Evolutionary conservation across 371 early-diverging fungal species (phyloP), one percentile per base, ranked within the genome.

Genomic region (Lichtheimia corymbifera): DNA sequence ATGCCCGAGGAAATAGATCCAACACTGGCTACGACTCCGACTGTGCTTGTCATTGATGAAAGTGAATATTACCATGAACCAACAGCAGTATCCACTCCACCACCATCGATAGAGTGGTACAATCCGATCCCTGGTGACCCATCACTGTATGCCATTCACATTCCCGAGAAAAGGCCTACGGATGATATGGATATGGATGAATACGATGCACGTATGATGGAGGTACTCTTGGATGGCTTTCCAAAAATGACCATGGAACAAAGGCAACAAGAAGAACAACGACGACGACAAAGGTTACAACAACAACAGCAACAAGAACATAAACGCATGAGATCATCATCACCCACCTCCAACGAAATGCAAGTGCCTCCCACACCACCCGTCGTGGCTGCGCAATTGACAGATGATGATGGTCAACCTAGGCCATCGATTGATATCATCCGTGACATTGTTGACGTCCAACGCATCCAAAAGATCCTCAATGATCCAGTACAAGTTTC

Each of bases 401-500:
- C 35, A 35, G 35, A 35, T 35, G 35, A 35, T 35, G 35, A 35
- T 11, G 35, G 35, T 11, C 35, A 35, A 35, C 35, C 35, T 35
- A 4, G 35, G 9, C 35, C 35, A 35, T 35, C 35, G 2, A 35
- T 35, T 2, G 35, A 35, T 35, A 35, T 35, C 5, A 35, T 35
- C 4, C 35, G 35, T 9, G 35, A 35, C 35, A 35, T 35, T 9
- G 9, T 35, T 11, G 35, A 35, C 35, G 9, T 35, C 9, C 5
- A 47, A 0, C 54, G 54, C 5, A 9, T 59, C 18, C 49, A 58
- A 9, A 25, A 24, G 15, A 58, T 58, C 41, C 18, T 52, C 42
- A 50, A 24, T 7, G 60, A 59, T 18, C 60, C 60, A 13, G 43
- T 59, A 5, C 60, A 59, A 14, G 40, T 17, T n/a, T 35, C 52